Evolutionary conservation across 805 yeast genomes (phyloP), one percentile per base, ranked within the genome.

Genomic region (Candida bentonensis): DNA sequence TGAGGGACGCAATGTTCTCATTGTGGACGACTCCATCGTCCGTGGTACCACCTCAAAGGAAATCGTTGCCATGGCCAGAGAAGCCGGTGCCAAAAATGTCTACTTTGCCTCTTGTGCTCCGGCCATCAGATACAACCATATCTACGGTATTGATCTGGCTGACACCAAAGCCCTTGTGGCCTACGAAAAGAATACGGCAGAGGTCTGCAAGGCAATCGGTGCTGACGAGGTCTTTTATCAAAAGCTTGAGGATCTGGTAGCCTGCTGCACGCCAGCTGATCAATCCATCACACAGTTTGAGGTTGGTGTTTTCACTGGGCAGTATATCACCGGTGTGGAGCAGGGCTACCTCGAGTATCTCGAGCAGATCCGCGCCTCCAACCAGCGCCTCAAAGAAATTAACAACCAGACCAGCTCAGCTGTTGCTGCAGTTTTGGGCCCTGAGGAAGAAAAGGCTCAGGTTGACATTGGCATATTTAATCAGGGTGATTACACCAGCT

Each of bases 31-130:
- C 64, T 86, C 96, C 22, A 89, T 92, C 51, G 98, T 92, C 7
- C 78, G 98, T 61, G 98, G 98, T 50, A 92, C 98, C 20, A 92
- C 98, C 2, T 87, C 96, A 4, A 82, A 77, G 61, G 98, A 92
- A 67, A 92, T 92, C 52, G 94, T 92, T 26, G 82, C 79, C 52
- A 92, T 92, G 98, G 98, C 98, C n/a, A 75, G 82, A 54, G 98
- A 92, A 63, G 95, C 97, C 3, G 98, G 98, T 47, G 98, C 98
- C 40, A 79, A 75, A 49, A 81, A 78, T 54, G 98, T 92, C n/a
- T 89, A 76, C 61, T 82, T 92, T 62, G 98, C 98, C 0, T 84
- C 95, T 22, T 92, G 96, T 58, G 94, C 98, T 15, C 98, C 98
- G 23, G 94, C 96, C n/a, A 92, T 92, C 56, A 77, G 98, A 63